Conservation (phyloP, 176 grass and related monocot genomes). For the Musa acuminata region DNA sequence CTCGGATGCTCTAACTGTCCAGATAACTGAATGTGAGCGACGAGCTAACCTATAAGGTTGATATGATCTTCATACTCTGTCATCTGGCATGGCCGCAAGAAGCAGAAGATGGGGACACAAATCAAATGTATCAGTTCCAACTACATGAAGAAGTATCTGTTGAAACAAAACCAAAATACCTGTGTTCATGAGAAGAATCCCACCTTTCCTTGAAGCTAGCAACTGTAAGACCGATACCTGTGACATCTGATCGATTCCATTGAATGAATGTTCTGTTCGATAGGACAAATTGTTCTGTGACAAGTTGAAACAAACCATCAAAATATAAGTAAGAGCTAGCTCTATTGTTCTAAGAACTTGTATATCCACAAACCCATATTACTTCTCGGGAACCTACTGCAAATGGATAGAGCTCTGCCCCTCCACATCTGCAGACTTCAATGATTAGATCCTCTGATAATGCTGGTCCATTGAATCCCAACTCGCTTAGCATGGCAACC, state of each 20-base stretch:
- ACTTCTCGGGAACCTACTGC: slow-evolving; percentile 79
- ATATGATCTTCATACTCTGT: too few relatives aligned
- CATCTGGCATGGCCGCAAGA: not conserved
- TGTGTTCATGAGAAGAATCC: not conserved
- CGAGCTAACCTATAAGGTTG: too few relatives aligned
- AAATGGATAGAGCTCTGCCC: slow-evolving; percentile 65
- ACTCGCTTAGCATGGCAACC: slow-evolving; percentile 52
- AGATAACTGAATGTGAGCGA: too few relatives aligned
- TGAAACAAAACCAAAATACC: not conserved
- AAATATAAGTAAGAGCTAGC: not conserved
- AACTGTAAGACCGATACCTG: slow-evolving; percentile 58
- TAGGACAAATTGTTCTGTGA: slow-evolving; percentile 82
- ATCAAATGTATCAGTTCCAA: not conserved
- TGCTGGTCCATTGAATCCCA: slow-evolving; percentile 56
- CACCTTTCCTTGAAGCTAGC: slow-evolving; percentile 4
- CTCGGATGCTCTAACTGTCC: too few relatives aligned
- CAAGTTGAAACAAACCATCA: slow-evolving; percentile 37
- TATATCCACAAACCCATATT: slow-evolving; percentile 46
- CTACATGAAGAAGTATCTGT: not conserved
- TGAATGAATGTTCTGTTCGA: slow-evolving; percentile 64
- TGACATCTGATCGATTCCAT: slow-evolving; percentile 91
- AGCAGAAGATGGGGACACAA: not conserved
- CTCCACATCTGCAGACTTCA: slow-evolving; percentile 85
- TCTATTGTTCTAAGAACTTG: not conserved
- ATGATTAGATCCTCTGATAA: slow-evolving; percentile 64